Conservation (phyloP, 345 rosid species). For the Syzygium jambos region DNA sequence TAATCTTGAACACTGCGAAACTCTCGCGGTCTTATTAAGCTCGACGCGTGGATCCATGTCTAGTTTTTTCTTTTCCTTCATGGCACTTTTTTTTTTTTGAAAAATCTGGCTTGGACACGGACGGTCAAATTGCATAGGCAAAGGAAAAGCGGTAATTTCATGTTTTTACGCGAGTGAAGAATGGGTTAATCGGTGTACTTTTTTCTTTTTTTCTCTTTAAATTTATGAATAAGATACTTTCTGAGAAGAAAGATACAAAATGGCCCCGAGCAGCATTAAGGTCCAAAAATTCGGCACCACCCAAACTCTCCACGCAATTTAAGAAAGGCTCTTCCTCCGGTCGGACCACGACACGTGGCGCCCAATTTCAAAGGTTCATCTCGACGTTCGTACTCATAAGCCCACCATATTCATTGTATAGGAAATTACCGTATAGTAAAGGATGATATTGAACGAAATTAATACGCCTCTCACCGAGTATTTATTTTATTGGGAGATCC, state of each 20-base stretch:
- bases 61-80: no score
- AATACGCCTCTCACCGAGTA: background rate
- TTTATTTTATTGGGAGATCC: background rate
- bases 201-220: background rate
- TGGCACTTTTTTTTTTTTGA: background rate
- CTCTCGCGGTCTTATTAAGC: background rate
- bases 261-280: background rate
- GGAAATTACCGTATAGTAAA: background rate
- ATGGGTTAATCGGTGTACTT: background rate
- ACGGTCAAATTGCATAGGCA: background rate
- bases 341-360: background rate
- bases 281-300: background rate
- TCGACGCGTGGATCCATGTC: fast-evolving
- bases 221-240: background rate
- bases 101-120: background rate
- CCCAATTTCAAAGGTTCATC: no score
- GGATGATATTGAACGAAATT: background rate
- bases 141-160: background rate
- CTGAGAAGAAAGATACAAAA: background rate
- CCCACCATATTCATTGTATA: no score
- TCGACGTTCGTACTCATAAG: no score
- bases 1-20: background rate
- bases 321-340: background rate
- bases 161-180: background rate
- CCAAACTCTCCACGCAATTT: background rate